These are phyloP conservation scores for Vickermania ingenoplastis DNA, from an alignment of 208 protist genomes.

Conservation along the genomic window DNA sequence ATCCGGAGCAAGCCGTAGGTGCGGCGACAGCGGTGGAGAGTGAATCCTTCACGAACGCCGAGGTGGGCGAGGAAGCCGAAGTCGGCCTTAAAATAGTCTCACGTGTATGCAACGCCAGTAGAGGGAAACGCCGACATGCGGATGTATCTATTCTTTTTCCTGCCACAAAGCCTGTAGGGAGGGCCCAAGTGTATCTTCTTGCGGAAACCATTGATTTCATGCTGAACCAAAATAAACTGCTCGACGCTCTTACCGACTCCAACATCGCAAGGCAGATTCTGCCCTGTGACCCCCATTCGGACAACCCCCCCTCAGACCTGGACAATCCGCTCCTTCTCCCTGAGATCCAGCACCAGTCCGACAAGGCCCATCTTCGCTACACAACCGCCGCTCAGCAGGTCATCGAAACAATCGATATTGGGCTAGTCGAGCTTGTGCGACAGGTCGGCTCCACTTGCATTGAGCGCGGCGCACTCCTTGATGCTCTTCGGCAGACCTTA, in stretches of 20 bases:
- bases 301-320: constrained; percentile 1
- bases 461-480: constrained; percentile 75
- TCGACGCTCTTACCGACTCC: constrained; percentile 46
- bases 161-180: constrained; percentile 35
- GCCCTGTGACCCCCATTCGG: constrained; percentile 4
- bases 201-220: constrained; percentile 74
- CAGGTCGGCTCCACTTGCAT: constrained; percentile 50
- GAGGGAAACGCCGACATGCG: neutral
- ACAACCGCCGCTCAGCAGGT: constrained; percentile 41
- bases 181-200: constrained; percentile 80
- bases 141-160: constrained; percentile 35
- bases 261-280: constrained; percentile 49
- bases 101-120: neutral
- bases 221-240: constrained; percentile 38
- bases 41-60: neutral
- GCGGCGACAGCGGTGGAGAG: neutral
- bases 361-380: constrained; percentile 44
- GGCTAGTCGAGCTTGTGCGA: constrained; percentile 67
- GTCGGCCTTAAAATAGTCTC: neutral
- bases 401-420: constrained; percentile 56
- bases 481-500: constrained; percentile 56
- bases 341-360: constrained; percentile 24
- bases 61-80: neutral
- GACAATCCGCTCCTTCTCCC: constrained; percentile 15
- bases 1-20: too few species aligned